Base-by-base conservation (phyloP, 2,329 filamentous ascomycete genomes). In the Cadophora sp. region DNA sequence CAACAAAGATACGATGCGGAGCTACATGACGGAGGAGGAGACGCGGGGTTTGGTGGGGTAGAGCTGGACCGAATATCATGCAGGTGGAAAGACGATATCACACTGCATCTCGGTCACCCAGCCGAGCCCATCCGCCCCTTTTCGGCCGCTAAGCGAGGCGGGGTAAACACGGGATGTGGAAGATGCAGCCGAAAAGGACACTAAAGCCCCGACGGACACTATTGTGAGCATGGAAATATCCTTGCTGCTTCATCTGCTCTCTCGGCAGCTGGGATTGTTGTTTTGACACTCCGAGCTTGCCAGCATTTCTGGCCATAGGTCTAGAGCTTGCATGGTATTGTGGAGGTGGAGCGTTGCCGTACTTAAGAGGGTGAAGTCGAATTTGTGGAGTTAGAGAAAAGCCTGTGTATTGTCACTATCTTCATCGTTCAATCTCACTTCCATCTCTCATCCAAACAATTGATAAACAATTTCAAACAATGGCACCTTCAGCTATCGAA, bases 401-500 rank as follows among this genome's bases (percentile, higher is more conserved):
- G 20, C 47, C 3, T 24, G 24, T 16, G 47, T 22, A 27, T 50
- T 27, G 7, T 27, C 9, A 7, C 7, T 18, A 39, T 27, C 47
- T 16, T 24, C 22, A 50, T 16, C 11, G 5, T 7, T 50, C 47
- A 50, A n/a, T n/a, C 9, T 27, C 47, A 27, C 14, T 14, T 50
- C 47, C 11, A 39, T 39, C 11, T 39, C 11, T 39, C 8, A 39
- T 9, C 36, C 36, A 39, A 39, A 39, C 36, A 39, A 6, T 39
- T 39, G 6, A 39, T 39, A 9, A 39, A 39, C 36, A 13, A 39
- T 39, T 13, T 3, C 22, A 50, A 16, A 56, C 1, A 16, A 56
- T 56, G 53, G 53, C 53, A 36, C 53, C 53, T 22, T 56, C 53
- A 56, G 53, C 53, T 36, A 39, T 56, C 53, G 53, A 56, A 30